Percentiles rank a stretch among this genome's conserved stretches.
Conservation (phyloP, 2,329 filamentous ascomycete species). For the Claviceps purpurea region DNA sequence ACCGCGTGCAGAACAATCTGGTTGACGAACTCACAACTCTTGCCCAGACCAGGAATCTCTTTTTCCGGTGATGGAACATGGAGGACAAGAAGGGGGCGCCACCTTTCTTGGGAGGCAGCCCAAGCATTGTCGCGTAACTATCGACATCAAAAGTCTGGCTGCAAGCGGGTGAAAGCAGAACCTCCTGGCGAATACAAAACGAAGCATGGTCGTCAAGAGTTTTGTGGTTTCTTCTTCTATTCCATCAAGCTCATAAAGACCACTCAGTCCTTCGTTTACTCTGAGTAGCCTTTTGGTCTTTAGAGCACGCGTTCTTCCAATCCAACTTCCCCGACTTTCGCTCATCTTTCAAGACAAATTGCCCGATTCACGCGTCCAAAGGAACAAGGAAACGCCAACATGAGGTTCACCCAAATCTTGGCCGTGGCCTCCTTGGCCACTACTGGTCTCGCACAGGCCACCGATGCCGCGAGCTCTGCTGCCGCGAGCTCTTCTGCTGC, state of each 20-base stretch:
- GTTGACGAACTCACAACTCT: not conserved
- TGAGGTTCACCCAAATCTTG: constrained; percentile 23
- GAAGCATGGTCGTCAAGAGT: not conserved
- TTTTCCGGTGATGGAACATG: not conserved
- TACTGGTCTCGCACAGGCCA: constrained; percentile 1
- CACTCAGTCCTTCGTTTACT: not conserved
- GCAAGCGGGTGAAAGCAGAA: not conserved
- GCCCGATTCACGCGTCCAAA: not conserved
- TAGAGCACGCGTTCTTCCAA: not conserved
- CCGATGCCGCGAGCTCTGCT: not conserved
- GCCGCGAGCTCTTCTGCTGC: not conserved
- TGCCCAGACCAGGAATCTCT: not conserved
- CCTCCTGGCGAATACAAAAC: not conserved
- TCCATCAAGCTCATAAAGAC: not conserved
- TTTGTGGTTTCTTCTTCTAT: not conserved
- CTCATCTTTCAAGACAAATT: not conserved
- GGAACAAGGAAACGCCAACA: constrained; percentile 11
- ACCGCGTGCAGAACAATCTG: not conserved
- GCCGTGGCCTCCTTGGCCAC: constrained; percentile 7
- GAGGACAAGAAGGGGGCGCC: not conserved
- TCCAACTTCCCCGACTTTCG: constrained; percentile 9
- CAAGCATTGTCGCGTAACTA: not conserved
- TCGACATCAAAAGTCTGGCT: not conserved
- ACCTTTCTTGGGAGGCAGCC: not conserved
- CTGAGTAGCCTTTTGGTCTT: not conserved